phyloP scores from a whole-genome alignment of 306 rosid genomes.

The Cyamopsis tetragonoloba region DNA sequence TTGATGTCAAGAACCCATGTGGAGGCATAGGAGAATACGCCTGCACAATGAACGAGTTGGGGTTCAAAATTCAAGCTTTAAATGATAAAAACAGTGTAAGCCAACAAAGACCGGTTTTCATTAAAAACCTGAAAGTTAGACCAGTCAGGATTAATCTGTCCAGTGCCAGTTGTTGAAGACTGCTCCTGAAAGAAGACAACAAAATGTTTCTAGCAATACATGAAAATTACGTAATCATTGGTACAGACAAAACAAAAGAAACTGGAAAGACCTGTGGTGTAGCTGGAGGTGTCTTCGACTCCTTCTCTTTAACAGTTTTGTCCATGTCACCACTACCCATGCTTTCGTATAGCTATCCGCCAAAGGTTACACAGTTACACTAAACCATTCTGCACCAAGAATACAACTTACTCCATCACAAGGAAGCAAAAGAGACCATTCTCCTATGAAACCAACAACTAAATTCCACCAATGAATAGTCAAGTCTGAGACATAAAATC shows the following conservation, averaged over 20 bases:
- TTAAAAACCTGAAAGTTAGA: slow-evolving; percentile 80
- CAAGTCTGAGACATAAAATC: not conserved
- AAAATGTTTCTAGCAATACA: slow-evolving; percentile 4
- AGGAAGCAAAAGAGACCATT: slow-evolving; percentile 19
- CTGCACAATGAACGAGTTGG: slow-evolving; percentile 32
- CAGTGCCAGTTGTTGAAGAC: slow-evolving; percentile 51
- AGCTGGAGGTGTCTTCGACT: slow-evolving; percentile 61
- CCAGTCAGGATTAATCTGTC: slow-evolving; percentile 88
- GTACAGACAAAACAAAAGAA: slow-evolving; percentile 3
- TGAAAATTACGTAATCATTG: slow-evolving; percentile 7
- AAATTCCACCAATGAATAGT: not conserved
- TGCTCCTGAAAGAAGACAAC: slow-evolving; percentile 63
- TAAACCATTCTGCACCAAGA: slow-evolving; percentile 49
- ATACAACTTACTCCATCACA: slow-evolving; percentile 28
- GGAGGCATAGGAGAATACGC: slow-evolving; percentile 94
- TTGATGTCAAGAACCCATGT: slow-evolving; percentile 86
- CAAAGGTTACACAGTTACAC: slow-evolving; percentile 28
- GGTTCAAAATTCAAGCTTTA: slow-evolving; percentile 29
- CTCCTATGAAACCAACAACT: not conserved
- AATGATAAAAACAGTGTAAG: slow-evolving; percentile 16
- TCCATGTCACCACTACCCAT: slow-evolving; percentile 78
- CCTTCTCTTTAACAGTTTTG: slow-evolving; percentile 70
- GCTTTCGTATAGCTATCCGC: slow-evolving; percentile 26
- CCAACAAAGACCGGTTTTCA: slow-evolving; percentile 21
- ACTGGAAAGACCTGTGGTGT: slow-evolving; percentile 58